These are phyloP conservation scores for Blastobotrys arbuscula DNA, from an alignment of 1,139 yeast genomes.

Conservation along the genomic window DNA sequence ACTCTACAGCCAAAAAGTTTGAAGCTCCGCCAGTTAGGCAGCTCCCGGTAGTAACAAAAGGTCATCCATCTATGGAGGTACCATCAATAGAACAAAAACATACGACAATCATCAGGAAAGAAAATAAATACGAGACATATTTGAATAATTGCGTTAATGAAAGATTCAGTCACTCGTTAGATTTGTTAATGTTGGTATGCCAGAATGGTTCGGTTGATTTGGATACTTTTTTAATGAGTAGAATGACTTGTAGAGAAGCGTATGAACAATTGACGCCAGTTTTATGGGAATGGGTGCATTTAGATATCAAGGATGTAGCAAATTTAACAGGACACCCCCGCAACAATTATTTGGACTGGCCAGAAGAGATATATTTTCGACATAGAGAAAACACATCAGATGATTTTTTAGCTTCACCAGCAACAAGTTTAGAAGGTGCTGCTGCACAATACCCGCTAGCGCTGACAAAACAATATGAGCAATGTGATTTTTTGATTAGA, in stretches of 20 bases:
- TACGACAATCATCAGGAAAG: no score
- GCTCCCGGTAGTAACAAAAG: not conserved
- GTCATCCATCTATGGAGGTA: not conserved
- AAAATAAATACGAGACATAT: not conserved
- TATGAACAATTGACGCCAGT: constrained; percentile 6
- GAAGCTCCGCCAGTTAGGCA: not conserved
- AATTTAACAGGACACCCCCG: not conserved
- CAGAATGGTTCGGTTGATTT: not conserved
- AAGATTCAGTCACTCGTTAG: not conserved
- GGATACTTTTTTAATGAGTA: constrained; percentile 6
- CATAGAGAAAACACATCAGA: not conserved
- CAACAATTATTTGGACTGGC: not conserved
- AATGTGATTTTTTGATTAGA: constrained; percentile 1
- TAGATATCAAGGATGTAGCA: constrained; percentile 7
- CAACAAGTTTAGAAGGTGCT: not conserved
- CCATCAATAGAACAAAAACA: not conserved
- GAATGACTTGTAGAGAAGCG: constrained; percentile 1
- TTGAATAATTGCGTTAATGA: not conserved
- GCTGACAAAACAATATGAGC: not conserved
- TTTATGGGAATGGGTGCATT: constrained; percentile 10
- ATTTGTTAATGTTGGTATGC: not conserved
- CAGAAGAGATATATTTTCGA: not conserved
- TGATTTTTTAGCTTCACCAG: not conserved
- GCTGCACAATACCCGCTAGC: not conserved
- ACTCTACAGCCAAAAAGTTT: not conserved